phyloP scores from a whole-genome alignment of 2,329 filamentous ascomycete species.

The Sporothrix inflata region DNA sequence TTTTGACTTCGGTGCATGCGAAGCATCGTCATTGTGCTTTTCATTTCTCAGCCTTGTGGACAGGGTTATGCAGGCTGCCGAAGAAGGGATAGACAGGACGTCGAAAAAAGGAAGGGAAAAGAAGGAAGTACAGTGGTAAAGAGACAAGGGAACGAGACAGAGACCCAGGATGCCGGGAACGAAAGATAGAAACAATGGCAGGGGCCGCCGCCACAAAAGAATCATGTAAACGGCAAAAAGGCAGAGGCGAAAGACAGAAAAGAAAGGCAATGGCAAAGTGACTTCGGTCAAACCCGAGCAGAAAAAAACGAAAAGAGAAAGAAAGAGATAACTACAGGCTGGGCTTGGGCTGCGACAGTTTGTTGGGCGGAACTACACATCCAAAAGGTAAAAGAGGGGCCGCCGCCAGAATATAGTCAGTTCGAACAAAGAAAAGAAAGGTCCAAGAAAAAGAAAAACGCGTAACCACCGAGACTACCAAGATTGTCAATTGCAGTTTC shows the following conservation, averaged over 20 bases:
- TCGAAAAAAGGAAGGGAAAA: neutral
- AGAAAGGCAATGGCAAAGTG: neutral
- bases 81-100: neutral
- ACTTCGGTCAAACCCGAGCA: constrained; percentile 16
- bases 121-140: no score
- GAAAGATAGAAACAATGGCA: neutral
- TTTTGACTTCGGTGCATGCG: neutral
- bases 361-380: neutral
- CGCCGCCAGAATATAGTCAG: neutral
- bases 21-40: constrained; percentile 7
- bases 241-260: neutral
- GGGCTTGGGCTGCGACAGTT: neutral
- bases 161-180: neutral
- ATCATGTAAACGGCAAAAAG: neutral
- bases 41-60: constrained; percentile 20
- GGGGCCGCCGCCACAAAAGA: neutral
- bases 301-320: neutral
- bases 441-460: neutral
- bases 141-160: neutral
- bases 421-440: constrained; percentile 10
- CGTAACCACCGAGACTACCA: neutral
- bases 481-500: constrained; percentile 9
- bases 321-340: neutral
- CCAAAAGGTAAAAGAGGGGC: constrained; percentile 14
- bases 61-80: neutral